These are phyloP conservation scores for Wickerhamiella occidentalis DNA, from an alignment of 805 yeast genomes.

Conservation along the genomic window DNA sequence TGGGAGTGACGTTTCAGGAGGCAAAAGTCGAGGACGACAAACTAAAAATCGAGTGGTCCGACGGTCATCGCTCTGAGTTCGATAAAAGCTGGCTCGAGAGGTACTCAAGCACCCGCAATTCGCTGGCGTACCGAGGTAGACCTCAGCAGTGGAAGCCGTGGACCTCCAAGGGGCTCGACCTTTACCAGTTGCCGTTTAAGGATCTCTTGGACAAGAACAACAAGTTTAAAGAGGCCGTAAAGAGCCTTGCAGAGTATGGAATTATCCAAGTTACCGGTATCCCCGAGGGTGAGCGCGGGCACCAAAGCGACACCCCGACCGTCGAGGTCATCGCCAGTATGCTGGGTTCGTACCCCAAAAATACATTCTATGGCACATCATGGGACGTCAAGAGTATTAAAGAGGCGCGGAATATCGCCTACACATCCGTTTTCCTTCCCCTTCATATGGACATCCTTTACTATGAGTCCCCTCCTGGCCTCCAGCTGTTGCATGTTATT, in stretches of 20 bases:
- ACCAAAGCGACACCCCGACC: constrained; percentile 8
- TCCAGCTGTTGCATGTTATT: constrained; percentile 52
- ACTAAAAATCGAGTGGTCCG: constrained; percentile 39
- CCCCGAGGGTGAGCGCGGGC: constrained; percentile 32
- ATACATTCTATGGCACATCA: constrained; percentile 58
- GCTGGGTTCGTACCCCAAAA: constrained; percentile 50
- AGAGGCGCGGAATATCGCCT: constrained; percentile 56
- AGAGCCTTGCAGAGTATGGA: constrained; percentile 44
- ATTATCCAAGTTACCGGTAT: constrained; percentile 42
- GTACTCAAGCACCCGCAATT: constrained; percentile 30
- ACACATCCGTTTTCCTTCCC: constrained; percentile 51
- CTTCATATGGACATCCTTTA: constrained; percentile 68
- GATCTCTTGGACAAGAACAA: constrained; percentile 32
- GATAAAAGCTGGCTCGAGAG: constrained; percentile 37
- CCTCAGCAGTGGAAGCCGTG: constrained; percentile 9
- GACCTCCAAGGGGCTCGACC: constrained; percentile 19
- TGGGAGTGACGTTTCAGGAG: not conserved
- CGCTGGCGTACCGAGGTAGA: constrained; percentile 27
- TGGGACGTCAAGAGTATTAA: constrained; percentile 50
- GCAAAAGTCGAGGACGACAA: constrained; percentile 22
- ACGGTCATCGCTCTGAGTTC: constrained; percentile 36
- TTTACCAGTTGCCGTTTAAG: constrained; percentile 29
- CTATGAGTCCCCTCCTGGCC: constrained; percentile 72
- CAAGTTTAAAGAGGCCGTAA: constrained; percentile 32
- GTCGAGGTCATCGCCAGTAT: constrained; percentile 38